Percentiles rank a stretch among this genome's conserved stretches.
phyloP scores from a whole-genome alignment of 805 yeast genomes.

The Ogataea neopini region DNA sequence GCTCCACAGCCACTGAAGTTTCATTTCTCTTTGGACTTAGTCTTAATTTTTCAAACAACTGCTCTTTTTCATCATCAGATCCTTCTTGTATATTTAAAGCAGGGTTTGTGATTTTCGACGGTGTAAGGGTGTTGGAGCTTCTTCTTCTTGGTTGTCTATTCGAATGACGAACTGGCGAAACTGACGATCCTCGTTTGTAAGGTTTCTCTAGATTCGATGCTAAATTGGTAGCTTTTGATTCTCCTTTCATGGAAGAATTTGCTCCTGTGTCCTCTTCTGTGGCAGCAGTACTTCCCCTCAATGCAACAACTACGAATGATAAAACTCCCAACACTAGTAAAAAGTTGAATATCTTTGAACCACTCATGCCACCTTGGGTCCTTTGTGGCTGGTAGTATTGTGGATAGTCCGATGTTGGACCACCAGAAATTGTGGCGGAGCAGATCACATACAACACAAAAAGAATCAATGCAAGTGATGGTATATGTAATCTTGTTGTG shows the following conservation, averaged over 20 bases:
- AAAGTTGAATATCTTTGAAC: slow-evolving; percentile 11
- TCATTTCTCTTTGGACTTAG: neutral
- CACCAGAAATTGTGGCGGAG: slow-evolving; percentile 9
- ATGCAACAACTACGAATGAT: slow-evolving; percentile 8
- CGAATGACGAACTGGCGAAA: slow-evolving; percentile 2
- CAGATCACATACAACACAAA: slow-evolving; percentile 16
- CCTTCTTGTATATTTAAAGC: neutral
- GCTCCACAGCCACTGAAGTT: neutral
- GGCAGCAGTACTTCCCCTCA: neutral
- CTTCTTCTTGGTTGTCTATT: neutral
- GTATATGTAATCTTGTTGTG: slow-evolving; percentile 30
- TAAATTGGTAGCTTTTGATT: neutral
- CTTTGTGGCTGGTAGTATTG: slow-evolving; percentile 17
- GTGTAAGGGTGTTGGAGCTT: neutral
- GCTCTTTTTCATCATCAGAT: neutral
- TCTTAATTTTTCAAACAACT: neutral
- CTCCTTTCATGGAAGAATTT: no score
- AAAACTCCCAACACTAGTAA: slow-evolving; percentile 9
- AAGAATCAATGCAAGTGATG: slow-evolving; percentile 20
- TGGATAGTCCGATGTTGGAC: slow-evolving; percentile 3
- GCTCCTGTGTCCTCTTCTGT: neutral
- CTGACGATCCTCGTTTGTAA: neutral
- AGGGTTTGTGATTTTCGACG: neutral
- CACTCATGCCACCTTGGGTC: slow-evolving; percentile 3
- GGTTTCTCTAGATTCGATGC: neutral